Base-by-base conservation (phyloP, 305 asterid species). In the Solanum hybrid region DNA sequence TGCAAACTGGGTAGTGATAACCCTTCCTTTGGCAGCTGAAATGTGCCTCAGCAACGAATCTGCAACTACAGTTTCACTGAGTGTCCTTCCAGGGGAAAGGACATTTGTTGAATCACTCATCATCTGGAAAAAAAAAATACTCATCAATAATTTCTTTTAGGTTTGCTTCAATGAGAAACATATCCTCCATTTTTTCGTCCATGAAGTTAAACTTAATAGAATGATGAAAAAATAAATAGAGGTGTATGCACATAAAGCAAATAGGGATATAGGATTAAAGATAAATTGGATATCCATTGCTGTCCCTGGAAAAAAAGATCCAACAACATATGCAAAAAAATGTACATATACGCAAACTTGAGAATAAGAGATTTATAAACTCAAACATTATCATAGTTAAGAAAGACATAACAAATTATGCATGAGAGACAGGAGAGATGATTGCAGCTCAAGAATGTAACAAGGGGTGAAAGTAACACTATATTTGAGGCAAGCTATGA, bases 31-130 rank as follows among this genome's bases (percentile, higher is more conserved):
- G 82, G 96, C 95, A 90, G 98, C 95, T 69, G 99, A 94, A 85
- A 98, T 98, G 89, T 87, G 96, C 94, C 98, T 94, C 91, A 98
- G 89, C 88, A 98, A 92, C 5, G 99, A 93, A 93, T 96, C 98
- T 75, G 98, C 99, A 91, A 98, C 99, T 78, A 96, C 97, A 91
- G 96, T 91, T 93, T 98, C 99, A 91, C 99, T 98, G 86, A 96
- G 88, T 56, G 99, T 98, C 94, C 99, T 94, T 92, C 99, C 99
- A 22, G 99, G 98, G 79, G 99, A 95, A 90, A 98, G 98, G 71
- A 98, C 94, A 92, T 98, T 98, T 91, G 99, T 98, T 46, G 99
- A 98, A 91, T 98, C 99, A 87, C 99, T 98, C 99, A 98, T 96
- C 99, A 98, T 98, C 99, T 98, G 93, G 89, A n/a, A 91, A 88